Base-by-base conservation (phyloP, 1,284 basidiomycete species). In the Rhizoctonia solani region DNA sequence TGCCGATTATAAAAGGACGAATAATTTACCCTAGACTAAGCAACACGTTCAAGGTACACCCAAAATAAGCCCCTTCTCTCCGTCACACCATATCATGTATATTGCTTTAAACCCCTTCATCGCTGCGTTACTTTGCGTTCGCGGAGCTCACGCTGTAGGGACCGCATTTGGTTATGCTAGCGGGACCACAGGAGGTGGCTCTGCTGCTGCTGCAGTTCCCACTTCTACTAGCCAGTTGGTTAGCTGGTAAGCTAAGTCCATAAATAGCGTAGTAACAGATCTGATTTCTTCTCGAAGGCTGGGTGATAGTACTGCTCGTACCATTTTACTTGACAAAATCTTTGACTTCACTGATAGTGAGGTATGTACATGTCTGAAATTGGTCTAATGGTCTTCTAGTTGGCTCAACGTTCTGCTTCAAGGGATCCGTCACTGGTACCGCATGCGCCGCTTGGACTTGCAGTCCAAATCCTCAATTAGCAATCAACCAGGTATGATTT, bases 111-210 rank as follows among this genome's bases (percentile, higher is more conserved):
- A 42, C 37, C 23, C 41, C 9, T 5, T 46, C 14, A 9, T 54
- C 16, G 55, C 47, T 32, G 47, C 34, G 6, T 29, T 68, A 1
- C 37, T 68, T 47, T 53, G 13, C 14, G 5, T 41, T 39, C 66
- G 25, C n/a, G 66, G 49, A 9, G 66, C 46, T 16, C 29, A 39
- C 23, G 66, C 66, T 23, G 71, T 73, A 11, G 74, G 74, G 19
- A 73, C 75, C 13, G 73, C 76, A 1, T 71, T 72, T 19, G 74
- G 74, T 25, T 70, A 72, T 21, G 74, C 69, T 9, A 55, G 71
- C 23, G 75, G 71, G 1, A 76, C 75, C 21, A 77, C 75, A 6
- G 78, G 78, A 9, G 77, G 77, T 29, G 77, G 78, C 8, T 74
- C 67, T 37, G 73, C 75, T n/a, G 68, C 74, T 1, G 71, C 75